These are phyloP conservation scores for Quercus cerris DNA, from an alignment of 306 rosid species.

Conservation along the genomic window DNA sequence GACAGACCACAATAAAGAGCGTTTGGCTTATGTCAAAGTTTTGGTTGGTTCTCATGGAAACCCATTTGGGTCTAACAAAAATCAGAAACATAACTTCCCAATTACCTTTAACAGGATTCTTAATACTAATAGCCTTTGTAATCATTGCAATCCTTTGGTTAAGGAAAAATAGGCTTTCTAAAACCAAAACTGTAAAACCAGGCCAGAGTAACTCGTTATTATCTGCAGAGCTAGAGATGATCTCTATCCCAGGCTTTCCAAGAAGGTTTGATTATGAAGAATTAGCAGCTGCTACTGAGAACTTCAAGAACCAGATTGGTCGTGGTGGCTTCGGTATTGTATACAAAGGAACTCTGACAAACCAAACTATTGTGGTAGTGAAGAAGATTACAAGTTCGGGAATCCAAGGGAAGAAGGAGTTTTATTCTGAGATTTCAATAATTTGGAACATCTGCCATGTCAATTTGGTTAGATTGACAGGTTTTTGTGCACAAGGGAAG, in stretches of 20 bases:
- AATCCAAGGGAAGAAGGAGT: too few relatives aligned
- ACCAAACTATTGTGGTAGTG: too few relatives aligned
- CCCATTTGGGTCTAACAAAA: background rate
- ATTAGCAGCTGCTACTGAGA: constrained; percentile 64
- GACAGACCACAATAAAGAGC: constrained; percentile 14
- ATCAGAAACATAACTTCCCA: constrained; percentile 40
- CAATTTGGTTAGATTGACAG: too few relatives aligned
- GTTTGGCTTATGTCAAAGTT: constrained; percentile 58
- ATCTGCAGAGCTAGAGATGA: constrained; percentile 53
- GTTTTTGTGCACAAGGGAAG: too few relatives aligned
- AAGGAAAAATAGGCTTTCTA: constrained; percentile 41
- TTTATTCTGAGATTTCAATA: too few relatives aligned
- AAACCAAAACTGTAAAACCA: constrained; percentile 30
- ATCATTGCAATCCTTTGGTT: constrained; percentile 37
- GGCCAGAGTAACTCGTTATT: constrained; percentile 44
- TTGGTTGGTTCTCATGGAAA: background rate
- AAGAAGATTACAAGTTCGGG: too few relatives aligned
- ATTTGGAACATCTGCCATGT: too few relatives aligned
- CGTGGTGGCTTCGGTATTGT: too few relatives aligned
- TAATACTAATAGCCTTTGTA: constrained; percentile 36
- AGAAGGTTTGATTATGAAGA: constrained; percentile 67
- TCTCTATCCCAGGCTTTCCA: constrained; percentile 44
- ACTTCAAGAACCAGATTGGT: constrained; percentile 54
- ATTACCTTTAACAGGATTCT: constrained; percentile 51
- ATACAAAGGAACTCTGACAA: too few relatives aligned